Evolutionary conservation across 805 yeast genomes (phyloP).

Genomic region (Hanseniaspora clermontiae): DNA sequence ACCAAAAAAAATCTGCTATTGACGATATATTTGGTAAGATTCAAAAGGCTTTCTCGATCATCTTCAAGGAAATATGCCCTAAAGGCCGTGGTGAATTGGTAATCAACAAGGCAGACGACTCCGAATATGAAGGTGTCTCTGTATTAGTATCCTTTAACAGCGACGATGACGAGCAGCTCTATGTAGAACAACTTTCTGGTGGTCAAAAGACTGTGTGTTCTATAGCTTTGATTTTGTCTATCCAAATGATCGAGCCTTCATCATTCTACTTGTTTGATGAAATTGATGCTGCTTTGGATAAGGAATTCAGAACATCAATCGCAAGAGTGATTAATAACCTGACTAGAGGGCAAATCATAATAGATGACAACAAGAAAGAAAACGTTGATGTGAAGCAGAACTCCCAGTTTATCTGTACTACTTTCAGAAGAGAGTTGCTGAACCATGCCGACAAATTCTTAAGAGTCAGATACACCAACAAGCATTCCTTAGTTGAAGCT

Average conservation of each 20-base stretch:
- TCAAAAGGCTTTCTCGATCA: conserved; percentile 54
- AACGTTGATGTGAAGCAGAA: neutral
- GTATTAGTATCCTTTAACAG: conserved; percentile 84
- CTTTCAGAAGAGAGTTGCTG: conserved; percentile 87
- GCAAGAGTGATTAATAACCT: conserved; percentile 59
- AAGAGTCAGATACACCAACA: conserved; percentile 75
- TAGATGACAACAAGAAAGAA: neutral
- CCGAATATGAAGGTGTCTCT: conserved; percentile 61
- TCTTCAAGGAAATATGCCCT: conserved; percentile 75
- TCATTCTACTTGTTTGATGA: conserved; percentile 95
- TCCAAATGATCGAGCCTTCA: conserved; percentile 91
- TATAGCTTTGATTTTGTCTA: conserved; percentile 80
- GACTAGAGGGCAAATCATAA: conserved; percentile 27
- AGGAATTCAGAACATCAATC: conserved; percentile 80
- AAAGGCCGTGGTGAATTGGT: conserved; percentile 63
- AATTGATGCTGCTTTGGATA: conserved; percentile 88
- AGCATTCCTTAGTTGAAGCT: conserved; percentile 64
- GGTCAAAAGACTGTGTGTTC: conserved; percentile 98
- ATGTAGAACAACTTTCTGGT: conserved; percentile 85
- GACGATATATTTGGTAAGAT: conserved; percentile 65
- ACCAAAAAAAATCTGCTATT: conserved; percentile 74
- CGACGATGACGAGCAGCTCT: conserved; percentile 68
- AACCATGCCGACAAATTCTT: conserved; percentile 75
- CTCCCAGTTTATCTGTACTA: conserved; percentile 92
- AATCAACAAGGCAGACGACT: conserved; percentile 37